Evolutionary conservation across 148 eudicot species (phyloP), one percentile per base, ranked within the genome.

Genomic region (Chenopodium formosanum): DNA sequence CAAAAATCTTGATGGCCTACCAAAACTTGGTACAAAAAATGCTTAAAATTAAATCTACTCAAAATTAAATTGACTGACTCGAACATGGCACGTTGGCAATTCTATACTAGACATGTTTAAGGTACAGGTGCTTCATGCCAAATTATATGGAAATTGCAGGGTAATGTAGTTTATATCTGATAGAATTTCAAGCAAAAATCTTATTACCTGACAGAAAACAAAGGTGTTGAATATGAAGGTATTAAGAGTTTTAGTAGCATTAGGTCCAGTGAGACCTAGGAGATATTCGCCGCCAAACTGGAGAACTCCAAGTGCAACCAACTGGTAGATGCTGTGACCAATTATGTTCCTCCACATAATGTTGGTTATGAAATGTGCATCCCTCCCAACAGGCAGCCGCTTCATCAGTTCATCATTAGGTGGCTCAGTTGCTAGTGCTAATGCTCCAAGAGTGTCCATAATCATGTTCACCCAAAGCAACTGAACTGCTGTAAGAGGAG

Each of bases 391-490:
- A 1, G 98, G 98, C 0, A 90, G 87, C 29, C 89, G 87, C 58
- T 71, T 40, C 98, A 94, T 94, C 27, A 94, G 86, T 47, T 88
- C 94, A 70, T 92, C 90, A 6, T 77, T 88, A 25, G 98, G 98
- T 9, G 96, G 97, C 73, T 94, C 98, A 1, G 98, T 94, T 17
- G 98, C 98, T 27, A 94, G 86, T 71, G 98, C 98, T 31, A 94
- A 83, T 63, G 98, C 98, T 13, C 98, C 98, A 0, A 94, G 88
- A 9, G 96, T 94, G 89, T 94, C 98, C 98, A 94, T 94, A 9
- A 94, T 94, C 96, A 94, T 92, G 91, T 94, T 94, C 74, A 94
- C 98, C 98, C 98, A 94, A 12, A 94, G 90, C 84, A 94, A 70
- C 83, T 94, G 96, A 77, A 94, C 98, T 14, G 96, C 91, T 0